Base-by-base conservation (phyloP, 371 early-diverging fungal genomes). In the Actinomortierella ambigua region DNA sequence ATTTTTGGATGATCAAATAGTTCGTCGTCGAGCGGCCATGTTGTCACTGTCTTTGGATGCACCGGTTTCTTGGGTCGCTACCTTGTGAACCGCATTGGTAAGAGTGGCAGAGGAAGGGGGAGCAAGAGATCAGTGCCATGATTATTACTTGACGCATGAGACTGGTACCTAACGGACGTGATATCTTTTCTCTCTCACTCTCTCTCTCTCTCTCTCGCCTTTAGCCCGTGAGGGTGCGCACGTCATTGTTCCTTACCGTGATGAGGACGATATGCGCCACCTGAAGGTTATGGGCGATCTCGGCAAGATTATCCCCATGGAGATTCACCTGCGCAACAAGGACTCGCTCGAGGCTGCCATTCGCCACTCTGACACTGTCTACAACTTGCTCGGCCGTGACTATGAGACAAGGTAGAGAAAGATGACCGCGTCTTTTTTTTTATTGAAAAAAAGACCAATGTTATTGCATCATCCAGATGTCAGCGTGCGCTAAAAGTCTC, bases 31-130 rank as follows among this genome's bases (percentile, higher is more conserved):
- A 88, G 85, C 63, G 98, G 97, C 20, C 93, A 93, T 69, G 87
- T 89, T 41, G 94, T 92, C 41, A 98, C 98, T 23, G 98, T 97
- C 17, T 96, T 97, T 79, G 98, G 98, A 28, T 90, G 91, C 80
- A 96, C 95, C 47, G 98, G 98, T 49, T 97, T 96, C 80, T 84
- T 97, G 28, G 98, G 97, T 53, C 91, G 98, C 50, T 97, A 97
- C 69, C 80, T 98, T 49, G 94, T 97, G 46, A 89, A 90, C 77
- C 90, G 90, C 65, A 87, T 97, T 47, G 95, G 94, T 93, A 83
- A 57, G 63, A 41, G 17, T 11, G 34, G 11, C 34, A 11, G 34
- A n/a, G n/a, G n/a, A n/a, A n/a, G n/a, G n/a, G n/a, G n/a, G n/a
- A n/a, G n/a, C n/a, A n/a, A n/a, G n/a, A n/a, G n/a, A n/a, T n/a